Percentiles rank a stretch among this genome's conserved stretches.
Conservation (phyloP, 2,329 filamentous ascomycete genomes). For the Colletotrichum cuscutae region DNA sequence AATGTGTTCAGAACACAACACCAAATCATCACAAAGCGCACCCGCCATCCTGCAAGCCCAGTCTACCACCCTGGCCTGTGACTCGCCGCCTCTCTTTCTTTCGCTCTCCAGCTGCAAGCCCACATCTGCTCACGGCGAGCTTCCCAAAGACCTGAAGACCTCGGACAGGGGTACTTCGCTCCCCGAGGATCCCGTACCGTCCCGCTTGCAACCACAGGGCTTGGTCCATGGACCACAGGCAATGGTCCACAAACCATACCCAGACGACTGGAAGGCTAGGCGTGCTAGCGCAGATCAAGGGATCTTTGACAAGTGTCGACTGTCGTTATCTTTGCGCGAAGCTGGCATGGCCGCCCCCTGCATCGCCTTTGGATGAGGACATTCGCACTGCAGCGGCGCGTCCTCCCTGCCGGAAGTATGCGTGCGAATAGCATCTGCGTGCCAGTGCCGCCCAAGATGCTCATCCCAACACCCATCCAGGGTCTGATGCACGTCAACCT, state of each 20-base stretch:
- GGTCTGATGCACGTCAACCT: not conserved
- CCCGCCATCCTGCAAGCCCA: not conserved
- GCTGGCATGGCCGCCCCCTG: not conserved
- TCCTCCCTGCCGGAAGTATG: not conserved
- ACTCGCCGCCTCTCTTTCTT: not conserved
- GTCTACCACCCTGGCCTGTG: not conserved
- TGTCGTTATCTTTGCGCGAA: not conserved
- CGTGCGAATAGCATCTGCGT: not conserved
- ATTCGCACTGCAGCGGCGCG: not conserved
- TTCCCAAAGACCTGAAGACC: not conserved
- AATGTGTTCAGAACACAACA: not conserved
- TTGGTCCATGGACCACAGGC: too few species aligned
- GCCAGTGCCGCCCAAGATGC: not conserved
- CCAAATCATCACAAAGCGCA: not conserved
- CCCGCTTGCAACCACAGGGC: not conserved
- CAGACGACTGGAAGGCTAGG: not conserved
- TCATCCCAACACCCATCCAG: not conserved
- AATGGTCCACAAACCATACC: not conserved
- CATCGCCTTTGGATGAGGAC: not conserved
- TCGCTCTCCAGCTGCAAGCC: not conserved
- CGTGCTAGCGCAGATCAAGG: not conserved
- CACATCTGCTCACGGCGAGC: not conserved
- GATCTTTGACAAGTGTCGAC: not conserved
- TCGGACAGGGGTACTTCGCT: not conserved
- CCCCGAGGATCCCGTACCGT: not conserved